Percentiles rank a stretch among this genome's conserved stretches.
Evolutionary conservation across 495 filamentous ascomycete species (phyloP).

Genomic region (Neurospora sublineolata): DNA sequence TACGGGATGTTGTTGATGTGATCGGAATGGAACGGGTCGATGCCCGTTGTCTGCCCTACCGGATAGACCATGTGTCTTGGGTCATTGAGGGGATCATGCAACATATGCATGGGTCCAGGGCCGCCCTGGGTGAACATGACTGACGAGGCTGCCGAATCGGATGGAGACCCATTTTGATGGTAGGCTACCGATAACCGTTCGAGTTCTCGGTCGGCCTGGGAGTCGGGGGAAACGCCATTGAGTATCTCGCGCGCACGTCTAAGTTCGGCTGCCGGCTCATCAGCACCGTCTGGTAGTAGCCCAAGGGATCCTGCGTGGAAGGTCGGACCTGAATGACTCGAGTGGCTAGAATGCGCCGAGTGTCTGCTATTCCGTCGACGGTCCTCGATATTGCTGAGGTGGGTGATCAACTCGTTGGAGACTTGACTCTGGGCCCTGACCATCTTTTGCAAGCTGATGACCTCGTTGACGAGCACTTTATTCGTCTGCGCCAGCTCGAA

Average conservation of each 20-base stretch:
- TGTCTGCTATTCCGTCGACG: constrained; percentile 31
- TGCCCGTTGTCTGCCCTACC: constrained; percentile 77
- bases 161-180: constrained; percentile 45
- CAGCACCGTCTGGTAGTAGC: constrained; percentile 35
- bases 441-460: constrained; percentile 79
- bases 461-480: constrained; percentile 74
- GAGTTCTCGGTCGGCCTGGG: constrained; percentile 63
- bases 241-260: constrained; percentile 86
- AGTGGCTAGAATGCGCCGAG: constrained; percentile 30
- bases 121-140: constrained; percentile 32
- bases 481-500: constrained; percentile 77
- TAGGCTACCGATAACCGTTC: constrained; percentile 66
- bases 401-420: constrained; percentile 38
- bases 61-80: constrained; percentile 81
- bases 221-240: constrained; percentile 66
- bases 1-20: constrained; percentile 93
- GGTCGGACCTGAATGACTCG: constrained; percentile 22
- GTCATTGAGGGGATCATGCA: constrained; percentile 46
- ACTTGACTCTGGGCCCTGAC: constrained; percentile 59
- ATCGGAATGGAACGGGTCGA: constrained; percentile 88
- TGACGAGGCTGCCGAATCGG: constrained; percentile 33
- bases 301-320: constrained; percentile 19
- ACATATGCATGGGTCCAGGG: constrained; percentile 23
- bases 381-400: constrained; percentile 36
- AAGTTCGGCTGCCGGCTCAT: constrained; percentile 69